Base-by-base conservation (phyloP, 2,329 filamentous ascomycete genomes). In the Xylaria sp. region DNA sequence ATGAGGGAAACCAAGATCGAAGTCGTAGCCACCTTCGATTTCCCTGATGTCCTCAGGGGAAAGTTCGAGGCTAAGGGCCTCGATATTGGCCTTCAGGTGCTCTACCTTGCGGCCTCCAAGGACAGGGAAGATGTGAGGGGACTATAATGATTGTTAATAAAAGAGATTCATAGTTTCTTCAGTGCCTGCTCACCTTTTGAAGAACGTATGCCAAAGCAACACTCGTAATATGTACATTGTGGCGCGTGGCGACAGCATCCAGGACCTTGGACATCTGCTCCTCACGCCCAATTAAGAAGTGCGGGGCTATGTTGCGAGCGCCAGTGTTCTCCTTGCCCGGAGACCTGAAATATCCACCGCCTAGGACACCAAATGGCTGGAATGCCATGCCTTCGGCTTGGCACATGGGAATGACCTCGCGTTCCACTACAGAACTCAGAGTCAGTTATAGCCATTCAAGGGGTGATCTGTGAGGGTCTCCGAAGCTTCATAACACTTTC, bases 371-470 rank as follows among this genome's bases (percentile, higher is more conserved):
- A 80, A 82, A 86, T 0, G 84, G 83, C 1, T 78, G 78, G 1
- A 87, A 72, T 0, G 81, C 73, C 85, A 90, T 89, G 7, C 86
- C 86, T 70, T 88, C 83, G 57, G 82, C 80, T 13, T 80, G 79
- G 23, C 80, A 83, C 87, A 89, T 89, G 15, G 86, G 86, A 17
- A 89, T 80, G 69, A 89, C 86, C 15, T 88, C 87, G 17, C 85
- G 81, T 76, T 88, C 86, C 44, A 89, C 3, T 36, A 36, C 10
- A 36, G 6, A 36, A 10, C 7, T 11, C 7, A 6, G 2, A 36
- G 33, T 36, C 33, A 36, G 33, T 36, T 36, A 36, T 36, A 10
- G 2, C 6, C 3, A 36, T 36, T 10, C 2, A 6, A 9, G 10
- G 33, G 6, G 4, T 10, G 33, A 36, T 36, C 10, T 2, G 33